Evolutionary conservation across 2,329 filamentous ascomycete genomes (phyloP), one percentile per base, ranked within the genome.

Genomic region (Aspergillus transmontanensis): DNA sequence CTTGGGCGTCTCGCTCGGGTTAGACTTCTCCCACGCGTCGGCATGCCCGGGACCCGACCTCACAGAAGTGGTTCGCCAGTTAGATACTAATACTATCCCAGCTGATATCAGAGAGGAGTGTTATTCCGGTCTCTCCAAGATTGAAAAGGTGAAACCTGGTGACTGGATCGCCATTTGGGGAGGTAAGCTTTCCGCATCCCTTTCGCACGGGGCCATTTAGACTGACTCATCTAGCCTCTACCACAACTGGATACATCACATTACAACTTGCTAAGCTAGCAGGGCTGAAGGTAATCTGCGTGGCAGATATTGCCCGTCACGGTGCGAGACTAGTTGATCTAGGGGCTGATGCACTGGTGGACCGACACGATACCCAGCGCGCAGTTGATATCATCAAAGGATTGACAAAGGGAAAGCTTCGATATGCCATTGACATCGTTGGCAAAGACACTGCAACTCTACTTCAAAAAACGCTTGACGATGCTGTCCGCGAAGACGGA

Each of bases 161-260:
- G 90, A 93, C 64, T 93, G 89, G 86, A 77, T 93, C 45, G 87
- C 86, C 1, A 86, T 93, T 54, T 93, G 90, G 90, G 90, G 90
- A 61, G 90, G 87, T 82, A 68, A 71, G 80, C 68, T n/a, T 7
- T 28, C 5, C 19, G 12, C 28, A 32, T 6, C 26, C 28, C 2
- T 14, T 19, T 28, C 4, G 46, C 21, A 60, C 65, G 14, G 65
- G 41, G 16, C 3, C 6, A 7, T 4, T 28, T 60, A 68, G 54
- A 72, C 41, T 23, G n/a, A 32, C 12, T 10, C 6, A 10, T n/a
- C 12, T 32, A 86, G 84, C 82, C 1, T 92, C 89, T 1, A 90
- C 89, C 0, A 91, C 89, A 0, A 91, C 88, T 1, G 90, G 89
- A 0, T 85, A 88, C 66, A 80, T 91, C 7, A 82, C 86, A 0